These are phyloP conservation scores for Microstegium vimineum DNA, from an alignment of 176 grass and related monocot genomes.

Conservation along the genomic window DNA sequence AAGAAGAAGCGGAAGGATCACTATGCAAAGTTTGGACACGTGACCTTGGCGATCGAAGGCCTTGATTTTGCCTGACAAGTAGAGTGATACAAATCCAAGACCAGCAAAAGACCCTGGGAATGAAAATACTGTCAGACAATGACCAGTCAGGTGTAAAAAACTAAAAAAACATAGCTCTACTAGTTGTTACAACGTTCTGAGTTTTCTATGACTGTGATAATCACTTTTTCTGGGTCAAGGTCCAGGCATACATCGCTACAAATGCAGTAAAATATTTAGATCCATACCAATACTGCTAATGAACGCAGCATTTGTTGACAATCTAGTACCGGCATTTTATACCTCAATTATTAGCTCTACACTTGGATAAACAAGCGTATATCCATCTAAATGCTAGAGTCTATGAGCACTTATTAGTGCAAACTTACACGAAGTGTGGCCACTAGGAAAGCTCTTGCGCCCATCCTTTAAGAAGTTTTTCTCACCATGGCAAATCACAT, in stretches of 20 bases:
- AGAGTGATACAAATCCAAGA: slow-evolving; percentile 76
- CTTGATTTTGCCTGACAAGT: slow-evolving; percentile 73
- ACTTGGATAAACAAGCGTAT: background rate
- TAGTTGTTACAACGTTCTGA: background rate
- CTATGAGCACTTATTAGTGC: background rate
- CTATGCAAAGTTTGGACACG: slow-evolving; percentile 79
- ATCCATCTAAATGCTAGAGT: slow-evolving; percentile 3
- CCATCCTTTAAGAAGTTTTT: slow-evolving; percentile 58
- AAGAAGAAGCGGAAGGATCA: slow-evolving; percentile 70
- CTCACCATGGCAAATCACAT: slow-evolving; percentile 72
- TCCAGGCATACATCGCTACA: background rate
- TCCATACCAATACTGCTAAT: background rate
- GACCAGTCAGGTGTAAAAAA: background rate
- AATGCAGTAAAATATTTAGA: background rate
- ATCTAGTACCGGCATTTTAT: background rate
- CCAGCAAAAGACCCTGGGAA: slow-evolving; percentile 80
- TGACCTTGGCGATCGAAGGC: slow-evolving; percentile 62
- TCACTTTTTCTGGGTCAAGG: slow-evolving; percentile 1
- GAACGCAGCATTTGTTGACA: slow-evolving; percentile 15
- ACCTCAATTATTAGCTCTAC: slow-evolving; percentile 3
- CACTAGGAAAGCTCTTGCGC: slow-evolving; percentile 94
- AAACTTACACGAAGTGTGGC: slow-evolving; percentile 86
- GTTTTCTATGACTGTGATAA: slow-evolving; percentile 4
- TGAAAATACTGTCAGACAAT: background rate
- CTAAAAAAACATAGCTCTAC: background rate